A percentile compares a stretch with the other conserved stretches of the same genome.
Conservation (phyloP, 805 yeast species). For the Schwanniomyces polymorphus region DNA sequence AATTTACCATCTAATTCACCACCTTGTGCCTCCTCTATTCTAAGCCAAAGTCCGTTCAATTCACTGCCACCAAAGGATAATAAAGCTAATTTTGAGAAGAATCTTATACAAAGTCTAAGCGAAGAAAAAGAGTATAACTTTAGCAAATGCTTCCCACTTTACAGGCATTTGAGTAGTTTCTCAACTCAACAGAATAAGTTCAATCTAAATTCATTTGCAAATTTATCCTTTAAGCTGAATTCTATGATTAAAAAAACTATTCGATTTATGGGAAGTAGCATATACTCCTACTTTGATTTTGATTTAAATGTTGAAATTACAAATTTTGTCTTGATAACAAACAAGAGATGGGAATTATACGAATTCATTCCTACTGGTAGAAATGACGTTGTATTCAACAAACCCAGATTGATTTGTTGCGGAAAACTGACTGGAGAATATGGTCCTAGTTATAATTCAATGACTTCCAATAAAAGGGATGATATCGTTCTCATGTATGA, state of each 20-base stretch:
- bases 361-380: conserved; percentile 45
- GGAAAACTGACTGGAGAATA: conserved; percentile 72
- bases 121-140: conserved; percentile 62
- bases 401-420: conserved; percentile 61
- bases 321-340: conserved; percentile 63
- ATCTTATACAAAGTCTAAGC: conserved; percentile 18
- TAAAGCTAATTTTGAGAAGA: conserved; percentile 12
- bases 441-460: conserved; percentile 49
- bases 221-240: conserved; percentile 18
- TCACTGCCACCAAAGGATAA: neutral
- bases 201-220: conserved; percentile 19
- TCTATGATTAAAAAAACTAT: conserved; percentile 24
- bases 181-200: conserved; percentile 54
- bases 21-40: neutral
- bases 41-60: neutral
- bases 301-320: conserved; percentile 55
- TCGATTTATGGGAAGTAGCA: conserved; percentile 29
- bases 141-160: conserved; percentile 80
- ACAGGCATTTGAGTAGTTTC: conserved; percentile 57
- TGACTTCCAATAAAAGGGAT: conserved; percentile 23
- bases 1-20: neutral
- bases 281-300: conserved; percentile 29
- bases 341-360: conserved; percentile 74
- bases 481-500: conserved; percentile 31
- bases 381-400: conserved; percentile 21